phyloP scores from a whole-genome alignment of 2,329 filamentous ascomycete genomes.

The Epichloe hybrida region DNA sequence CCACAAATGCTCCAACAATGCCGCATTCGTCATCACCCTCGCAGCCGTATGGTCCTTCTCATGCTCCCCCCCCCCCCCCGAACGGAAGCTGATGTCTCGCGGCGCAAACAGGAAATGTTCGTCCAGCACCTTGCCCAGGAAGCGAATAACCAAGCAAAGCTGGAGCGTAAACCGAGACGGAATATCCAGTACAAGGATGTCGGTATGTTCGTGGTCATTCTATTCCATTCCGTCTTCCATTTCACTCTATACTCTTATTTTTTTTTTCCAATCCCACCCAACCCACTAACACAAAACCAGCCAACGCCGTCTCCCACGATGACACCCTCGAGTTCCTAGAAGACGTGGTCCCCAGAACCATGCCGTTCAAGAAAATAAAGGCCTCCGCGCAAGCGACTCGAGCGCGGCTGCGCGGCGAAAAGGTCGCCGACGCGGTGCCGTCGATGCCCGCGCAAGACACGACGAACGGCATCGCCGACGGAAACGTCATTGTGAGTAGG shows the following conservation, averaged over 20 bases:
- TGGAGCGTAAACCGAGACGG: conserved; percentile 80
- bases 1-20: conserved; percentile 77
- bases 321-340: conserved; percentile 92
- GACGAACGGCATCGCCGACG: not conserved
- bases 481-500: conserved; percentile 13
- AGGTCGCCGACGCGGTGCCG: conserved; percentile 12
- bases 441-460: conserved; percentile 3
- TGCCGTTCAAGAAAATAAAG: conserved; percentile 68
- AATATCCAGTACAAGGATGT: conserved; percentile 96
- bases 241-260: not conserved
- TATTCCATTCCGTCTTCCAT: not conserved
- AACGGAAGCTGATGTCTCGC: not conserved
- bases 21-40: conserved; percentile 83
- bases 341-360: conserved; percentile 80
- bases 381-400: conserved; percentile 40
- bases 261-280: too few species aligned
- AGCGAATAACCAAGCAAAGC: conserved; percentile 75
- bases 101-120: conserved; percentile 63
- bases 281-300: conserved; percentile 26
- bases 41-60: conserved; percentile 50
- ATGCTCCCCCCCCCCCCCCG: too few species aligned
- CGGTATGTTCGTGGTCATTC: conserved; percentile 35
- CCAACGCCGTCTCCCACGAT: conserved; percentile 70
- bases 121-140: conserved; percentile 81
- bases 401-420: conserved; percentile 28